Evolutionary conservation across 345 rosid species (phyloP).

Genomic region (Raphanus sativus): DNA sequence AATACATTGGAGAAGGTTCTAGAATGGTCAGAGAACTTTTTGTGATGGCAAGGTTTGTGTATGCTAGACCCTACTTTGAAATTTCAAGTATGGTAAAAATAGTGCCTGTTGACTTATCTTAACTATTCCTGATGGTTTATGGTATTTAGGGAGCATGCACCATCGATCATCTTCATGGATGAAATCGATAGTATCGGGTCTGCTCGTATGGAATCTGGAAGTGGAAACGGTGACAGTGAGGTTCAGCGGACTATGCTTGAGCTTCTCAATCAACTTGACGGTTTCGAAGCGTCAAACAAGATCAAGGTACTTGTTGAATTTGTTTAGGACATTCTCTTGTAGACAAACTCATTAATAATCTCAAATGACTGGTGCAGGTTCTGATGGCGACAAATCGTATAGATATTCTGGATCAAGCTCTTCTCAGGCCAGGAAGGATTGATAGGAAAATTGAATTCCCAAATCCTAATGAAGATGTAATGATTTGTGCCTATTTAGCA

Average conservation of each 20-base stretch:
- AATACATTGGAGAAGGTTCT: constrained; percentile 98
- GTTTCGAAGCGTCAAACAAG: constrained; percentile 98
- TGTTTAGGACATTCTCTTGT: too few species aligned
- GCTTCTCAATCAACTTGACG: constrained; percentile 98
- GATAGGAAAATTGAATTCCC: constrained; percentile 99
- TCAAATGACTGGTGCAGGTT: constrained; percentile 51
- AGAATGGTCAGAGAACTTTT: constrained; percentile 99
- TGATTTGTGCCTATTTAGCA: not conserved
- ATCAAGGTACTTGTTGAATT: constrained; percentile 60
- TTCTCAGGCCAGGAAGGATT: constrained; percentile 96
- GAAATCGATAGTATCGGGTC: constrained; percentile 99
- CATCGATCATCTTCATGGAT: constrained; percentile 98
- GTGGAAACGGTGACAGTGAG: constrained; percentile 98
- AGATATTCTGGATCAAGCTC: constrained; percentile 97
- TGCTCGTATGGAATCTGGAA: constrained; percentile 99
- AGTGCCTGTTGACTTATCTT: constrained; percentile 3
- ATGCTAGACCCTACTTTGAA: not conserved
- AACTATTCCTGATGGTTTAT: not conserved
- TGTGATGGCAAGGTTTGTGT: constrained; percentile 93
- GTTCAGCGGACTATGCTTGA: constrained; percentile 98
- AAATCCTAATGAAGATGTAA: constrained; percentile 93
- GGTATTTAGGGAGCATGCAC: constrained; percentile 82
- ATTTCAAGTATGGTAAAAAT: not conserved
- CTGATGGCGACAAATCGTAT: constrained; percentile 98
- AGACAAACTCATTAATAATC: not conserved